Conservation (phyloP, 1,284 basidiomycete genomes). For the Pisolithus thermaeus region DNA sequence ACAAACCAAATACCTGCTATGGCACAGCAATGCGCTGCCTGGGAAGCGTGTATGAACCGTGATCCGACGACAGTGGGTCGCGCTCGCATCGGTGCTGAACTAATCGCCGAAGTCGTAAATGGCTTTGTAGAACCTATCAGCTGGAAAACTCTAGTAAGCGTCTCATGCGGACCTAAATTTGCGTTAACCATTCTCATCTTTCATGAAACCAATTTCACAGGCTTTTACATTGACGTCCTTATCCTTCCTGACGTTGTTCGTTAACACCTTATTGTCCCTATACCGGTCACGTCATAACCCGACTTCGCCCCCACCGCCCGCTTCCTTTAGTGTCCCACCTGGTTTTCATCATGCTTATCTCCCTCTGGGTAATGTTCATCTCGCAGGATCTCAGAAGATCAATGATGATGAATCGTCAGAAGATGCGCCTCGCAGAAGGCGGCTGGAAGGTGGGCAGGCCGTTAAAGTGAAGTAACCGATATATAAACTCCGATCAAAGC, state of each 20-base stretch:
- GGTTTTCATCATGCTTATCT: conserved; percentile 45
- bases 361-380: conserved; percentile 38
- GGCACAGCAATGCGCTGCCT: conserved; percentile 75
- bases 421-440: conserved; percentile 52
- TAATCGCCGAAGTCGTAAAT: conserved; percentile 94
- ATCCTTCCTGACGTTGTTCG: conserved; percentile 74
- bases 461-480: conserved; percentile 51
- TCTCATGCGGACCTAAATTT: conserved; percentile 2
- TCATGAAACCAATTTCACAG: conserved; percentile 34
- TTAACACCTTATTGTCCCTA: conserved; percentile 76
- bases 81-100: conserved; percentile 87
- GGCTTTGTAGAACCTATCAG: conserved; percentile 95
- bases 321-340: conserved; percentile 39
- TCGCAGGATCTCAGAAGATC: conserved; percentile 38
- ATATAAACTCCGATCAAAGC: background rate
- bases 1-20: conserved; percentile 75
- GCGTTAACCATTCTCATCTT: conserved; percentile 10
- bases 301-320: conserved; percentile 25
- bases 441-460: conserved; percentile 54
- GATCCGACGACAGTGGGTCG: conserved; percentile 88
- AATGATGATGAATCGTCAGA: conserved; percentile 35
- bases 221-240: conserved; percentile 75
- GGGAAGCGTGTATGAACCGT: conserved; percentile 96
- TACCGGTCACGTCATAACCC: conserved; percentile 61
- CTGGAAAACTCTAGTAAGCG: conserved; percentile 88